Conservation (phyloP, 306 rosid species). For the Rubus parviflorus region DNA sequence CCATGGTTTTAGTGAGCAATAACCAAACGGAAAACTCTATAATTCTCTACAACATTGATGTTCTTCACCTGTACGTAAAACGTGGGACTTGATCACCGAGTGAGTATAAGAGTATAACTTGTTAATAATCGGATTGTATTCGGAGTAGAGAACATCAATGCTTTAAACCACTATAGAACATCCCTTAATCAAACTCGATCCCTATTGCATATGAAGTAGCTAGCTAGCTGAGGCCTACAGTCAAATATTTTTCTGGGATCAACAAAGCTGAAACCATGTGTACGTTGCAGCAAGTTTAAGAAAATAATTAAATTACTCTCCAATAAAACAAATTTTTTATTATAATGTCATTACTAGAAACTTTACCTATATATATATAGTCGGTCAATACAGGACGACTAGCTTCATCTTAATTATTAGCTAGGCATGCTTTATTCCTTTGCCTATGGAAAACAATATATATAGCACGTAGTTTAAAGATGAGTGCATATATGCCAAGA, state of each 20-base stretch:
- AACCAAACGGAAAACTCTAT: neutral
- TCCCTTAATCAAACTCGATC: no score
- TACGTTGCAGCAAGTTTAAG: constrained; percentile 5
- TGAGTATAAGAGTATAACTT: no score
- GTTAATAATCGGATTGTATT: neutral
- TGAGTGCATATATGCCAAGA: neutral
- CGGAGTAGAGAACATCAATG: neutral
- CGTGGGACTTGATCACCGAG: no score
- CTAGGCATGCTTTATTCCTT: no score
- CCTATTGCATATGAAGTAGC: neutral
- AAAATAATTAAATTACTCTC: neutral
- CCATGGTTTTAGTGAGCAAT: neutral
- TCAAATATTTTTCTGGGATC: constrained; percentile 3
- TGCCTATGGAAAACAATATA: no score
- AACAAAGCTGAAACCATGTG: constrained; percentile 12
- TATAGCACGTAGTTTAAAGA: no score
- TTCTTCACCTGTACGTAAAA: no score
- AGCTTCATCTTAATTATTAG: no score
- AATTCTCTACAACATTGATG: no score
- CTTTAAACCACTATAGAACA: neutral
- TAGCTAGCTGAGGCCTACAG: neutral
- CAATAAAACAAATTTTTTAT: neutral
- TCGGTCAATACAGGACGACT: neutral
- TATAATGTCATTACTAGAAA: no score
- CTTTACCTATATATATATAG: neutral